Percentiles rank a stretch among this genome's conserved stretches.
Evolutionary conservation across 805 yeast species (phyloP).

Genomic region (Suhomyces sp.): DNA sequence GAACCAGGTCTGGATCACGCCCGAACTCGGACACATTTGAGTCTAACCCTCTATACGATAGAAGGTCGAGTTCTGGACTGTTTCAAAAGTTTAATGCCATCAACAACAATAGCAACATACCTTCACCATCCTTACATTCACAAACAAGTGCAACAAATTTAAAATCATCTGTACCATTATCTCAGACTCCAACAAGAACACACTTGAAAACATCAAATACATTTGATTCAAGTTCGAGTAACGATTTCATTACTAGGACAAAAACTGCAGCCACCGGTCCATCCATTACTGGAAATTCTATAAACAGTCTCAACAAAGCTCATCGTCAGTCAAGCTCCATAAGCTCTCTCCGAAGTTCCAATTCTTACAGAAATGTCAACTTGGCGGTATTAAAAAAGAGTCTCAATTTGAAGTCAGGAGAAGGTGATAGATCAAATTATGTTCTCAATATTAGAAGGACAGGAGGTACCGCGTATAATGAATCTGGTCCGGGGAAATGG

Average conservation of each 20-base stretch:
- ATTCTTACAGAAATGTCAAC: conserved; percentile 36
- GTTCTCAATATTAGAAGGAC: conserved; percentile 43
- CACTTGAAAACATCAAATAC: conserved; percentile 3
- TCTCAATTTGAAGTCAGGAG: conserved; percentile 42
- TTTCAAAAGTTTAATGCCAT: conserved; percentile 2
- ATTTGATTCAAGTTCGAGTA: conserved; percentile 7
- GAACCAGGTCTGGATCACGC: conserved; percentile 9
- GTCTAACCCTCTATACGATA: conserved; percentile 5
- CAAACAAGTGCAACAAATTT: not conserved
- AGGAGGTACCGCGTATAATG: conserved; percentile 50
- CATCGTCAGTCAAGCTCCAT: conserved; percentile 30
- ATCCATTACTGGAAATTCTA: conserved; percentile 2
- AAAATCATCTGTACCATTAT: not conserved
- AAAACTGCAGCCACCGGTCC: conserved; percentile 8
- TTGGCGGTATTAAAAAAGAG: conserved; percentile 37
- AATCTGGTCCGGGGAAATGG: conserved; percentile 47
- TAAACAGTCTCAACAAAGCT: conserved; percentile 2
- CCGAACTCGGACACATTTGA: conserved; percentile 13
- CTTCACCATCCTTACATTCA: not conserved
- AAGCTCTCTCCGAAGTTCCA: conserved; percentile 35
- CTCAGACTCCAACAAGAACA: conserved; percentile 7
- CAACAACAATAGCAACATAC: not conserved
- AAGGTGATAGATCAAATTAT: conserved; percentile 53
- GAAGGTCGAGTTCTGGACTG: conserved; percentile 5
- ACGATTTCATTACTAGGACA: conserved; percentile 8